Conservation (phyloP, 768 basidiomycete species). For the Collybiopsis luxurians region DNA sequence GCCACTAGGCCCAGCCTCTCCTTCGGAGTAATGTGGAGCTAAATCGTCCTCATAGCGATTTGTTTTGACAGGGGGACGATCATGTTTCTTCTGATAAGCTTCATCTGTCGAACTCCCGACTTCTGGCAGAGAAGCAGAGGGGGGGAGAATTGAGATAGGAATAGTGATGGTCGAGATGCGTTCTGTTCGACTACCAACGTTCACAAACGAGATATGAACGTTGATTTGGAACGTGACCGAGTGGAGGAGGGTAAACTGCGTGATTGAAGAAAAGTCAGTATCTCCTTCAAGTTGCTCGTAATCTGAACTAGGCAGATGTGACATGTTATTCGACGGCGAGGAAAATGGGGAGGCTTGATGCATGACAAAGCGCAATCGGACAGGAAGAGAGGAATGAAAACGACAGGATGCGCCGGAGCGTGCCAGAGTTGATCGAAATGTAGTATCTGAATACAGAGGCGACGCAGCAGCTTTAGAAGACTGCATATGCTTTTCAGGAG, state of each 20-base stretch:
- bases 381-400: conserved; percentile 73
- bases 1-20: conserved; percentile 76
- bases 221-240: conserved; percentile 75
- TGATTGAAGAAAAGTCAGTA: conserved; percentile 70
- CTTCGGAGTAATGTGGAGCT: conserved; percentile 63
- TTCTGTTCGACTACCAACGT: conserved; percentile 66
- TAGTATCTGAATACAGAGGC: conserved; percentile 36
- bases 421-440: conserved; percentile 59
- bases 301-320: conserved; percentile 39
- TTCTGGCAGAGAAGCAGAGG: conserved; percentile 76
- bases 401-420: conserved; percentile 91
- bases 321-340: conserved; percentile 46
- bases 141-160: conserved; percentile 70
- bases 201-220: conserved; percentile 75
- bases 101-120: conserved; percentile 68
- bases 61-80: conserved; percentile 72
- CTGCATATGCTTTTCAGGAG: conserved; percentile 25
- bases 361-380: conserved; percentile 78
- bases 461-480: conserved; percentile 39
- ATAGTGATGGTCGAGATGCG: conserved; percentile 61
- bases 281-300: conserved; percentile 52
- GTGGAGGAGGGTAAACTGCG: conserved; percentile 82
- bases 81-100: conserved; percentile 87
- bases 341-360: conserved; percentile 56
- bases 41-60: conserved; percentile 69